These are phyloP conservation scores for Saccharomyces uvarum DNA, from an alignment of 1,139 yeast genomes.

Conservation along the genomic window DNA sequence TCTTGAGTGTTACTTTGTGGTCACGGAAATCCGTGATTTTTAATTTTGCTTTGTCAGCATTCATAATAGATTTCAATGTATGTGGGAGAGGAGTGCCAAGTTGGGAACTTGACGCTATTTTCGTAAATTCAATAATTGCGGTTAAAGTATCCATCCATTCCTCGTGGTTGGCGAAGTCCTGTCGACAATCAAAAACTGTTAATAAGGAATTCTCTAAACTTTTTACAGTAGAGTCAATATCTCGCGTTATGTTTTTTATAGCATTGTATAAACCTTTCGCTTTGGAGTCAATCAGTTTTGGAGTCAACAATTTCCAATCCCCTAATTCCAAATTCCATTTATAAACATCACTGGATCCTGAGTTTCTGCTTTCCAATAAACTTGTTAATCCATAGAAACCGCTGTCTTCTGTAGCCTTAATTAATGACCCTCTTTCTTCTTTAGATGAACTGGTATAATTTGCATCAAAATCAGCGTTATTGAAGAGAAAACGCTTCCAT, in stretches of 20 bases:
- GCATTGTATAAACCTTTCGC: constrained; percentile 20
- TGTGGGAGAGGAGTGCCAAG: neutral
- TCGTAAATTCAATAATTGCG: constrained; percentile 1
- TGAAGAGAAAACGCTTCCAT: constrained; percentile 42
- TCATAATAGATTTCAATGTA: neutral
- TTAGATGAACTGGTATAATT: constrained; percentile 47
- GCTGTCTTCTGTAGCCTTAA: constrained; percentile 13
- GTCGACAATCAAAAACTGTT: constrained; percentile 1
- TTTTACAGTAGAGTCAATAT: constrained; percentile 3
- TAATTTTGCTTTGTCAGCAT: constrained; percentile 8
- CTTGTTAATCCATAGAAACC: constrained; percentile 27
- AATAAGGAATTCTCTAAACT: constrained; percentile 5
- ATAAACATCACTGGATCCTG: constrained; percentile 10
- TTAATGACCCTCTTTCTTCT: constrained; percentile 28
- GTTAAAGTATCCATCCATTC: constrained; percentile 10
- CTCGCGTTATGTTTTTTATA: constrained; percentile 10
- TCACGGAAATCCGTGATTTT: constrained; percentile 10
- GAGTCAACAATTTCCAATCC: constrained; percentile 26
- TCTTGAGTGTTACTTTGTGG: constrained; percentile 14
- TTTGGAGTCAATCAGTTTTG: constrained; percentile 12
- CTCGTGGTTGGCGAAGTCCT: constrained; percentile 1
- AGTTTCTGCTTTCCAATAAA: constrained; percentile 8
- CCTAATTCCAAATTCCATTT: constrained; percentile 25
- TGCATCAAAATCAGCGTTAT: constrained; percentile 52
- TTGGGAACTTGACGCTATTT: neutral